A percentile compares a stretch with the other conserved stretches of the same genome.
Evolutionary conservation across 2,329 filamentous ascomycete species (phyloP).

Genomic region (Colletotrichum eremochloae): DNA sequence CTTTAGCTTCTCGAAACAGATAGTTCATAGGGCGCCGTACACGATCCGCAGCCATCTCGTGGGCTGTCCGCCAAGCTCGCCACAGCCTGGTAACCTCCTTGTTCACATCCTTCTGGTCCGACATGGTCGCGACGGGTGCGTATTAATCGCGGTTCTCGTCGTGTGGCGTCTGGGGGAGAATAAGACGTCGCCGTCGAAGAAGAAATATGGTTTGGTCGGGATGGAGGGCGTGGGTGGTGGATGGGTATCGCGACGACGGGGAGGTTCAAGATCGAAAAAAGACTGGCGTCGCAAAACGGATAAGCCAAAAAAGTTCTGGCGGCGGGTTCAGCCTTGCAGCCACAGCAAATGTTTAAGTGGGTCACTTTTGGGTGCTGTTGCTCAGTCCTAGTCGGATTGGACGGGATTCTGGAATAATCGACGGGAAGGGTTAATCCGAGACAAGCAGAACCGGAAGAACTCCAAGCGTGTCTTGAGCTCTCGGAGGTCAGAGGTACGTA

Average conservation of each 20-base stretch:
- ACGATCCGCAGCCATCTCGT: conserved; percentile 94
- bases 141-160: conserved; percentile 1
- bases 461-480: neutral
- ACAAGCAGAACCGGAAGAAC: neutral
- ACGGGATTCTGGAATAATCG: conserved; percentile 34
- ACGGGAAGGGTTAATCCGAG: conserved; percentile 14
- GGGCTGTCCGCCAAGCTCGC: conserved; percentile 92
- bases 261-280: conserved; percentile 27
- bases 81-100: conserved; percentile 79
- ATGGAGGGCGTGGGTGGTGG: conserved; percentile 12
- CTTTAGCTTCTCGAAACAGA: neutral
- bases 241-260: conserved; percentile 6
- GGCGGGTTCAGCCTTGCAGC: conserved; percentile 38
- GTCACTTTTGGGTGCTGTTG: conserved; percentile 8
- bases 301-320: conserved; percentile 40
- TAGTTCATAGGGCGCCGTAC: conserved; percentile 67
- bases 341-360: conserved; percentile 35
- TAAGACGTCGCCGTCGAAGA: conserved; percentile 8
- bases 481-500: neutral
- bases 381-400: conserved; percentile 14
- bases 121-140: conserved; percentile 49
- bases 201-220: neutral
- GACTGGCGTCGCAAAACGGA: conserved; percentile 35
- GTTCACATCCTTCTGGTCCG: conserved; percentile 62
- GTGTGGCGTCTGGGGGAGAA: neutral